Base-by-base conservation (phyloP, 2,329 filamentous ascomycete genomes). In the Biscogniauxia mediterranea region DNA sequence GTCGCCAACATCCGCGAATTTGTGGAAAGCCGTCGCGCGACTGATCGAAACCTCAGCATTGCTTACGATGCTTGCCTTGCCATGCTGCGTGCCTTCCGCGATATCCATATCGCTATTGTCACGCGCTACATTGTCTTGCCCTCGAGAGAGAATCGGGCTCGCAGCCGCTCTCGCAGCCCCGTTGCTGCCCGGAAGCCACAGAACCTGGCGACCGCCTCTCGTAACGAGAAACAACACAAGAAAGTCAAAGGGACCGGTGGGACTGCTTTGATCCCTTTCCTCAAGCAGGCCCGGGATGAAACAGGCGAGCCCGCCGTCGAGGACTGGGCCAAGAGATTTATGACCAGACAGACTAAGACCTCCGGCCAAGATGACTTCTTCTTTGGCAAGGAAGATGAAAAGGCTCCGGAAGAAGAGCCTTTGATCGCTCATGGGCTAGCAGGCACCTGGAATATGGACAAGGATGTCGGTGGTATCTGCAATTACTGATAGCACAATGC, bases 81-180 rank as follows among this genome's bases (percentile, higher is more conserved):
- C 25, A 87, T 87, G 84, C 76, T 87, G 55, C 83, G 84, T 63
- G 77, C 79, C 17, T 89, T 97, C 71, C 89, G 93, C 61, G 93
- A 97, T 77, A 96, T 93, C 75, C 95, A 99, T 75, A 97, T 99
- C 70, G 91, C 92, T 74, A 94, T 99, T 69, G 95, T 99, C 19
- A 93, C 92, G 4, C 90, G 95, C 50, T 99, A 98, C 79, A 96
- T 99, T 75, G 90, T 99, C 70, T 81, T 95, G 67, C 93, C 94
- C 52, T 93, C 91, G 1, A 87, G 90, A 23, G 90, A 94, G 75
- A 85, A 88, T 6, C 83, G 89, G 57, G 86, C 85, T 0, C 80
- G 87, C 53, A 85, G 85, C 61, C 83, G 86, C 52, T 87, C 86
- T 32, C 80, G 81, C 59, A 86, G 81, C 63, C 84, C 82, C 20